Evolutionary conservation across 2,329 filamentous ascomycete species (phyloP).

Genomic region (Simplicillium aogashimaense): DNA sequence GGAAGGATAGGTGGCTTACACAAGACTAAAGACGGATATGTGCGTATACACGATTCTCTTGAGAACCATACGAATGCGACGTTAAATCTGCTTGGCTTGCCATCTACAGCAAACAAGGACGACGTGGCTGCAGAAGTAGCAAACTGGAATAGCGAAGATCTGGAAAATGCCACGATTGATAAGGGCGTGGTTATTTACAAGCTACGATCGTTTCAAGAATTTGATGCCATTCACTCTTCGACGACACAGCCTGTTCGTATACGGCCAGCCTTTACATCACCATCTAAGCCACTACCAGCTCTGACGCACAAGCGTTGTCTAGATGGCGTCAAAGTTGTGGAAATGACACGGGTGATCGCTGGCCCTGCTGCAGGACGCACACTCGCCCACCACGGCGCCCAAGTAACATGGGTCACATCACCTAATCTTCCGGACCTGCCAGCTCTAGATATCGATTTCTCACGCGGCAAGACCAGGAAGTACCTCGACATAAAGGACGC

Average conservation of each 20-base stretch:
- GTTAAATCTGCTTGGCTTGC: constrained; percentile 30
- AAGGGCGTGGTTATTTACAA: constrained; percentile 34
- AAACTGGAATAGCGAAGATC: constrained; percentile 31
- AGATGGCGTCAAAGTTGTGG: constrained; percentile 57
- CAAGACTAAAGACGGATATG: constrained; percentile 36
- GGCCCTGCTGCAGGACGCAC: constrained; percentile 57
- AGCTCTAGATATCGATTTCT: constrained; percentile 56
- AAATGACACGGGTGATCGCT: constrained; percentile 63
- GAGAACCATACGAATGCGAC: constrained; percentile 36
- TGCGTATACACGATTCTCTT: constrained; percentile 46
- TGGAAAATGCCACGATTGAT: constrained; percentile 33
- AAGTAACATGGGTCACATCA: constrained; percentile 60
- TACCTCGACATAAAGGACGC: constrained; percentile 48
- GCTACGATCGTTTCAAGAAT: constrained; percentile 36
- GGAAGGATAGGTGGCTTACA: constrained; percentile 41
- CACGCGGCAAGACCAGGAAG: constrained; percentile 55
- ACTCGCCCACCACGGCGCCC: constrained; percentile 61
- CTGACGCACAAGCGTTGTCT: constrained; percentile 20
- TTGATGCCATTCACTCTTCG: constrained; percentile 28
- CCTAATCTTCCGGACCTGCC: constrained; percentile 54
- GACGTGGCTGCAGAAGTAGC: constrained; percentile 27
- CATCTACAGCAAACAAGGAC: constrained; percentile 18
- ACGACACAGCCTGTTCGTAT: background rate
- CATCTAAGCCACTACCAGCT: background rate
- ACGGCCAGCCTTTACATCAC: background rate